These are phyloP conservation scores for Lindgomyces ingoldianus DNA, from an alignment of 495 filamentous ascomycete species.

Conservation along the genomic window DNA sequence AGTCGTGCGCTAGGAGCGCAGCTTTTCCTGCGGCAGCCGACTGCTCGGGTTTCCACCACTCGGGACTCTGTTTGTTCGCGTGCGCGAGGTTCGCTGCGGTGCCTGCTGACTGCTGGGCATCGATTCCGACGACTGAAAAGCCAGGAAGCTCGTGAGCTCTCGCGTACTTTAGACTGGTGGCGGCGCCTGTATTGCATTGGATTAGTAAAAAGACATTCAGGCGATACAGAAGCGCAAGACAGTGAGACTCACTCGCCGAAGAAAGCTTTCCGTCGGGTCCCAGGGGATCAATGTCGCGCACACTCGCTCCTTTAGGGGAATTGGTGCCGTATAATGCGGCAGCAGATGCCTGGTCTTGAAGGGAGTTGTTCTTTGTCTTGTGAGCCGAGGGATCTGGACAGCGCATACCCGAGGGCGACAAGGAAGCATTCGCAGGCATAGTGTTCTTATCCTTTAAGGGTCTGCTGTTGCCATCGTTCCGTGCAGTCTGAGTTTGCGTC, in stretches of 20 bases:
- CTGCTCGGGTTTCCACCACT: constrained; percentile 61
- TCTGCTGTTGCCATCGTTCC: constrained; percentile 20
- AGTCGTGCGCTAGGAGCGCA: constrained; percentile 67
- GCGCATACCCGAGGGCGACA: constrained; percentile 11
- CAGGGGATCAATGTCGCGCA: constrained; percentile 42
- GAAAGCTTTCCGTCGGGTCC: constrained; percentile 55
- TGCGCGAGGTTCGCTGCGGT: constrained; percentile 74
- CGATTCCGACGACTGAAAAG: constrained; percentile 65
- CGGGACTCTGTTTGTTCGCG: constrained; percentile 62
- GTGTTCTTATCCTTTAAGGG: neutral
- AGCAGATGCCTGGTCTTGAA: constrained; percentile 46
- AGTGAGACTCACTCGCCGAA: constrained; percentile 50
- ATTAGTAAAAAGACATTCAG: constrained; percentile 1
- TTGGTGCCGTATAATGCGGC: constrained; percentile 49
- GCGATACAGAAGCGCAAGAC: neutral
- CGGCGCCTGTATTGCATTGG: constrained; percentile 49
- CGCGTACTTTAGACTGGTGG: constrained; percentile 67
- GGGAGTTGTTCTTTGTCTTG: constrained; percentile 34
- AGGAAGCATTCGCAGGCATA: neutral
- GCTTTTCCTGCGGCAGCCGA: constrained; percentile 67
- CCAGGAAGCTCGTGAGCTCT: constrained; percentile 66
- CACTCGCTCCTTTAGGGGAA: constrained; percentile 46
- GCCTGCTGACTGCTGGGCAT: constrained; percentile 66
- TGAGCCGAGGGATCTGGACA: constrained; percentile 49
- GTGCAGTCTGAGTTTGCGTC: neutral